phyloP scores from a whole-genome alignment of 345 rosid species.

The Microthlaspi erraticum region DNA sequence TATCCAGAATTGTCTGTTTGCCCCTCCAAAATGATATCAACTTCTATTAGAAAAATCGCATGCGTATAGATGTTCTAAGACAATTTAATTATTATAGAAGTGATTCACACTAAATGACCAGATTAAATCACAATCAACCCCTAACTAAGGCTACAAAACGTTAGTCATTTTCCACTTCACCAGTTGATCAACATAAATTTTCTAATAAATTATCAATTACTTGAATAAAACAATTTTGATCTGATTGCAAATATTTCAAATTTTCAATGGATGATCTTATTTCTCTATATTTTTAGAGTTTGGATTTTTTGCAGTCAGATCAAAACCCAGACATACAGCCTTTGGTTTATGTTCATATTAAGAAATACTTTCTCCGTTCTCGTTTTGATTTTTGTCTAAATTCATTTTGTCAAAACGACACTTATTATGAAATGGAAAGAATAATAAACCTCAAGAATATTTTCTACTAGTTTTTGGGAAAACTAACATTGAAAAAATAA shows the following conservation, averaged over 20 bases:
- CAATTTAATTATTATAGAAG: slow-evolving; percentile 23
- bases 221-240: neutral
- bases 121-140: slow-evolving; percentile 31
- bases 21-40: slow-evolving; percentile 10
- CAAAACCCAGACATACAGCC: neutral
- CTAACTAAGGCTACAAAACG: slow-evolving; percentile 13
- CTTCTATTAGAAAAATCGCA: neutral
- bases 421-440: no score
- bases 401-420: no score
- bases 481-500: neutral
- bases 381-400: no score
- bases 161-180: slow-evolving; percentile 2
- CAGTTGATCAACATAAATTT: neutral
- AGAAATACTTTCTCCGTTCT: no score
- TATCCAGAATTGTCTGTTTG: slow-evolving; percentile 35
- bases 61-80: slow-evolving; percentile 22
- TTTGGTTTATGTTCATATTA: neutral
- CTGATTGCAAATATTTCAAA: neutral
- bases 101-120: slow-evolving; percentile 11
- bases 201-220: neutral
- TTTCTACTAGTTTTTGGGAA: neutral
- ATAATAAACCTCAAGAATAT: neutral
- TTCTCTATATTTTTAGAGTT: neutral
- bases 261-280: neutral
- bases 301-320: neutral